phyloP scores from a whole-genome alignment of 305 asterid species.

The Solanum hybrid region DNA sequence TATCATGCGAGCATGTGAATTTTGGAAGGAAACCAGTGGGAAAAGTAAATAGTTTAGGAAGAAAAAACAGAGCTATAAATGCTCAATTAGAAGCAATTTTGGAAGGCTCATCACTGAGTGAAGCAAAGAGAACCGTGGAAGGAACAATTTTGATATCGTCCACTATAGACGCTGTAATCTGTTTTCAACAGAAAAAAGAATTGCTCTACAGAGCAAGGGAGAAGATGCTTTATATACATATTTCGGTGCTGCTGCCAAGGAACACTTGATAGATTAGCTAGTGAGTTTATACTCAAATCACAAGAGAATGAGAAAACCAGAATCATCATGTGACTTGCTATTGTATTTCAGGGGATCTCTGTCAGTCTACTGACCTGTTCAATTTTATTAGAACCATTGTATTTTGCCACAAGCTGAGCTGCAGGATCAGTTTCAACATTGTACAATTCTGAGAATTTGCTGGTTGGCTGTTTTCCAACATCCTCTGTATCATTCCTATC shows the following conservation, averaged over 20 bases:
- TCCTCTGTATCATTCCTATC: slow-evolving; percentile 51
- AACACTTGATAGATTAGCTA: not conserved
- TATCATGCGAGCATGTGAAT: not conserved
- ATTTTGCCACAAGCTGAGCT: slow-evolving; percentile 86
- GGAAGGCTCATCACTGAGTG: not conserved
- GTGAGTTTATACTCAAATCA: not conserved
- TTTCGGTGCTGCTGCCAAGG: not conserved
- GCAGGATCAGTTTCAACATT: slow-evolving; percentile 70
- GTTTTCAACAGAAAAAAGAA: not conserved
- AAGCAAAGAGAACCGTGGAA: not conserved
- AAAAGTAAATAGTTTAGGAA: not conserved
- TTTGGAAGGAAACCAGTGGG: not conserved
- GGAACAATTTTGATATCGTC: not conserved
- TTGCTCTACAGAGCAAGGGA: not conserved
- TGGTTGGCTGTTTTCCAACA: slow-evolving; percentile 37
- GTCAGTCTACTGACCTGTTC: slow-evolving; percentile 47
- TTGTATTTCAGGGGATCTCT: not conserved
- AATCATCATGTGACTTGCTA: slow-evolving; percentile 1
- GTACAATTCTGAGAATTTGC: slow-evolving; percentile 44
- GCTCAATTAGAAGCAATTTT: not conserved
- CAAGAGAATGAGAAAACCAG: not conserved
- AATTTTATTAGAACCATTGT: slow-evolving; percentile 67
- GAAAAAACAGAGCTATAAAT: not conserved
- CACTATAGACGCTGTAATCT: not conserved
- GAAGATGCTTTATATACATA: not conserved